A percentile compares a stretch with the other conserved stretches of the same genome.
Conservation (phyloP, 257 asterid species). For the Solanum pinnatisectum region DNA sequence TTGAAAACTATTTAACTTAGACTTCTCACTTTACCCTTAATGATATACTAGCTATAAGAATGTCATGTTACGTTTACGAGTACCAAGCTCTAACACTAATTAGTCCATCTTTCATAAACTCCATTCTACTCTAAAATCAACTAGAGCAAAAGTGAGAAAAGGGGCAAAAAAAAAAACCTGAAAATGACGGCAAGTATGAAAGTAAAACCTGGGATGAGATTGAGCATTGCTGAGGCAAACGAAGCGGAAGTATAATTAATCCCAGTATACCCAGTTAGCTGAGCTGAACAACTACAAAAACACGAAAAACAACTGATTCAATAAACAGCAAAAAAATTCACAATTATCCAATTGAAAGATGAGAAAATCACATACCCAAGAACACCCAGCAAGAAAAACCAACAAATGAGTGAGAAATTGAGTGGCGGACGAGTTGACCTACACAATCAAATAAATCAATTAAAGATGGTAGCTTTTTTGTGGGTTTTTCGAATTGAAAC, state of each 20-base stretch:
- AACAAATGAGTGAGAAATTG: conserved; percentile 35
- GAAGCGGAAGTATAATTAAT: conserved; percentile 64
- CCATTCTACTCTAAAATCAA: not conserved
- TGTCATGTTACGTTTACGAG: not conserved
- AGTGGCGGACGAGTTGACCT: conserved; percentile 59
- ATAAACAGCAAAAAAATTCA: not conserved
- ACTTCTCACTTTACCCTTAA: not conserved
- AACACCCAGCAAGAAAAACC: conserved; percentile 63
- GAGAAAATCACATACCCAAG: conserved; percentile 48
- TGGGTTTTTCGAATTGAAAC: conserved; percentile 5
- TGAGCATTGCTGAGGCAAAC: conserved; percentile 89
- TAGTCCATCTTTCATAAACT: not conserved
- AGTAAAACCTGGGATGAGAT: conserved; percentile 83
- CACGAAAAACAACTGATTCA: not conserved
- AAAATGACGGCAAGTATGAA: conserved; percentile 65
- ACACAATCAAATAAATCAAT: not conserved
- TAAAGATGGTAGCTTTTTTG: conserved; percentile 10
- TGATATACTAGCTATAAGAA: not conserved
- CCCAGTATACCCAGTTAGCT: conserved; percentile 80
- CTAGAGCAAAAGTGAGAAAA: not conserved
- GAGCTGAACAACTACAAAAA: conserved; percentile 60
- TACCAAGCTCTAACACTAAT: not conserved
- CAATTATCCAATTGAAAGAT: not conserved
- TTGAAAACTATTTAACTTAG: not conserved
- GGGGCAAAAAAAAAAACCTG: conserved; percentile 32